phyloP scores from a whole-genome alignment of 1,284 basidiomycete genomes.

The Cutaneotrichosporon arboriforme region DNA sequence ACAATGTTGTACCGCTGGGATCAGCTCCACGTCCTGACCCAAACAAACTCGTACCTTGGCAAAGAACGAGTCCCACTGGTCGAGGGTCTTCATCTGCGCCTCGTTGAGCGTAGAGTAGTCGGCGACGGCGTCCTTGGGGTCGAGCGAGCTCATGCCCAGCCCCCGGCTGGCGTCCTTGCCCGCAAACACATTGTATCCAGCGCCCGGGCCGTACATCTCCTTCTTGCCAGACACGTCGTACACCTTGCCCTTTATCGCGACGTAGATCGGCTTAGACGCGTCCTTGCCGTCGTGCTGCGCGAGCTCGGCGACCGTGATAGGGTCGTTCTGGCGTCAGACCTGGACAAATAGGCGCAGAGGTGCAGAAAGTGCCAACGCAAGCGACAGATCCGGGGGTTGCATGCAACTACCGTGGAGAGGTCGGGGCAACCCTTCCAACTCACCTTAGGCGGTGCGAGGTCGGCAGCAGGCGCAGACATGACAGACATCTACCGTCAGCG shows the following conservation, averaged over 20 bases:
- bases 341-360: no score
- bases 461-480: slow-evolving; percentile 45
- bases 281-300: slow-evolving; percentile 41
- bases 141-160: slow-evolving; percentile 71
- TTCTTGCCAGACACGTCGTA: slow-evolving; percentile 46
- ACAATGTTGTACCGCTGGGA: slow-evolving; percentile 72
- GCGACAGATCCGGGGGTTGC: background rate
- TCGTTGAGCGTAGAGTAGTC: slow-evolving; percentile 76
- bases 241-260: slow-evolving; percentile 50
- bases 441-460: slow-evolving; percentile 44
- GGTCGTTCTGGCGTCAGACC: slow-evolving; percentile 31
- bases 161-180: slow-evolving; percentile 86
- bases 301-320: slow-evolving; percentile 39
- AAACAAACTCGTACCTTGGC: slow-evolving; percentile 54
- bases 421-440: no score
- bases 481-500: slow-evolving; percentile 13
- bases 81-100: slow-evolving; percentile 72
- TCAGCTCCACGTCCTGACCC: slow-evolving; percentile 6
- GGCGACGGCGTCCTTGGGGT: slow-evolving; percentile 76
- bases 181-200: slow-evolving; percentile 54
- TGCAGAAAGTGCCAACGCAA: background rate
- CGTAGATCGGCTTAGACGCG: slow-evolving; percentile 44
- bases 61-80: slow-evolving; percentile 86
- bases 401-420: background rate
- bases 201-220: slow-evolving; percentile 49